Base-by-base conservation (phyloP, 169 alveolate genomes). In the Plasmodium coatneyi region DNA sequence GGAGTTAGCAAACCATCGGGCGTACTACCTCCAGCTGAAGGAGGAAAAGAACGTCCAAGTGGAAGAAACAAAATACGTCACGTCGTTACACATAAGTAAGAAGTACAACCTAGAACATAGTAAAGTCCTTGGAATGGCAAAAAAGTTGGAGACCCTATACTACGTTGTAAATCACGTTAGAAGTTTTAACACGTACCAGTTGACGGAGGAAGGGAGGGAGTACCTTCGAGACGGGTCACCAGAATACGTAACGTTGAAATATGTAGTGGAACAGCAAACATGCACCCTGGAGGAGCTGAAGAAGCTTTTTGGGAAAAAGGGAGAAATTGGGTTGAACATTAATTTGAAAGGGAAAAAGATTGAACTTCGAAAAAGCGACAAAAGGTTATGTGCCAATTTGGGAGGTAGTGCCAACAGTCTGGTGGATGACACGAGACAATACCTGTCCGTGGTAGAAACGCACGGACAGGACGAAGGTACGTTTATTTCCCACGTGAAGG, bases 191-290 rank as follows among this genome's bases (percentile, higher is more conserved):
- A 41, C 81, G 1, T 94, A 95, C 36, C 78, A 79, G 16, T 89
- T 96, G 71, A 96, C 97, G 34, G 96, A 94, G 19, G 98, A 96
- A 43, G 98, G 97, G 1, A 28, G 19, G 30, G 90, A 83, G 52
- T 96, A 96, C 92, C 84, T 96, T 22, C 79, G 22, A 22, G 71
- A 95, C 10, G 97, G 97, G 9, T 95, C 98, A 4, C 98, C 98
- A 4, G 98, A 96, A 84, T 94, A 34, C 82, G 83, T 90, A 39
- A 95, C 96, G 28, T 78, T 96, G 36, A 94, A 91, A 82, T 60
- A 56, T 32, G 96, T 95, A 12, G 39, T 92, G 5, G 92, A 84
- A 7, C 49, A 93, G 25, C 9, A 74, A 36, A 43, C 28, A 71
- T 92, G 94, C 60, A 14, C 93, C 19, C 14, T 79, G 52, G 91